phyloP scores from a whole-genome alignment of 495 filamentous ascomycete genomes.

The Neurospora intermedia region DNA sequence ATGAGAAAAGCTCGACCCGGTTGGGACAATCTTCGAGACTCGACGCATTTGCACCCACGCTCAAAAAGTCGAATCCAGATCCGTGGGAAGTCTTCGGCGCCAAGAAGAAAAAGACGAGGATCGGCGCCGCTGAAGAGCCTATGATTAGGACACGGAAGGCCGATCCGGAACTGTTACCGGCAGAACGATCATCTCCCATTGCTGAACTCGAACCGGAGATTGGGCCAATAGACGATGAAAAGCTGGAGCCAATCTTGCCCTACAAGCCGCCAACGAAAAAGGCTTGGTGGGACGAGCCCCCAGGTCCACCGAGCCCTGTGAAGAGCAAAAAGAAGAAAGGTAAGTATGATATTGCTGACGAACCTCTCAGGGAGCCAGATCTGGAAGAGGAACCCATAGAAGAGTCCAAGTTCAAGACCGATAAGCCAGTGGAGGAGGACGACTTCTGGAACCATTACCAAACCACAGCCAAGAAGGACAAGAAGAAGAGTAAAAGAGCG shows the following conservation, averaged over 20 bases:
- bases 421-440: constrained; percentile 16
- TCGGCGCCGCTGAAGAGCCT: constrained; percentile 7
- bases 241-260: constrained; percentile 1
- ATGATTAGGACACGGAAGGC: constrained; percentile 5
- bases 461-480: constrained; percentile 2
- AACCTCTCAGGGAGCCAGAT: constrained; percentile 9
- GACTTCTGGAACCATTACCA: constrained; percentile 7
- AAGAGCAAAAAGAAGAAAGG: constrained; percentile 18
- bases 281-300: not conserved
- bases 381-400: constrained; percentile 11
- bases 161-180: not conserved
- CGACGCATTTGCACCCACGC: not conserved
- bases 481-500: constrained; percentile 7
- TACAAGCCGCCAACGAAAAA: not conserved
- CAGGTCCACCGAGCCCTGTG: constrained; percentile 3
- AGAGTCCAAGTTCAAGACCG: constrained; percentile 14
- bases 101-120: constrained; percentile 26
- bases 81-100: constrained; percentile 2
- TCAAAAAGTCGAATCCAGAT: constrained; percentile 1
- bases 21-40: constrained; percentile 12
- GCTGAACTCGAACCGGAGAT: not conserved
- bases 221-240: constrained; percentile 2
- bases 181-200: not conserved
- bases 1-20: constrained; percentile 13
- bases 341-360: constrained; percentile 9